These are phyloP conservation scores for Dipteronia dyeriana DNA, from an alignment of 345 rosid species.

Conservation along the genomic window DNA sequence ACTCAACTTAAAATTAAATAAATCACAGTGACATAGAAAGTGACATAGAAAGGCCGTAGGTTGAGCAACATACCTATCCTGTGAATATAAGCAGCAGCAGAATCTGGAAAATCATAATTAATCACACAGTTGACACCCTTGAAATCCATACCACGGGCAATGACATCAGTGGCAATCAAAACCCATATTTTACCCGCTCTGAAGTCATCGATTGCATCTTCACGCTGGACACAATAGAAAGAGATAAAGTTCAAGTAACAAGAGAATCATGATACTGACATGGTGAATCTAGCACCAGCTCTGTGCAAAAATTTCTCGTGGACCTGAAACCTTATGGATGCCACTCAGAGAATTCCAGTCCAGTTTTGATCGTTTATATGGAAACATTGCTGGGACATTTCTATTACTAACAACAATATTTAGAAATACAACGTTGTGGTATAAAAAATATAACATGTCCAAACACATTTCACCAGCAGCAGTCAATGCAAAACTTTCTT, in stretches of 20 bases:
- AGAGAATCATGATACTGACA: not conserved
- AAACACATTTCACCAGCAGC: not conserved
- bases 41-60: not conserved
- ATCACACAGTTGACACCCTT: constrained; percentile 92
- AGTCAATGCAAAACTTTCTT: not conserved
- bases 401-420: not conserved
- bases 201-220: constrained; percentile 75
- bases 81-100: constrained; percentile 88
- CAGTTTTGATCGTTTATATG: not conserved
- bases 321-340: not conserved
- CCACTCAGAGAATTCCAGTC: constrained; percentile 1
- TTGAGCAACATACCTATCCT: constrained; percentile 69
- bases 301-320: not conserved
- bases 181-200: constrained; percentile 93
- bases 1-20: not conserved
- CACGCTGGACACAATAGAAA: constrained; percentile 55
- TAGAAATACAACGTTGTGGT: not conserved
- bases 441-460: not conserved
- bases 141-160: constrained; percentile 98
- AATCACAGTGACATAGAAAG: not conserved
- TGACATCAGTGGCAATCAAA: constrained; percentile 90
- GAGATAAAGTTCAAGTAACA: not conserved
- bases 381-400: not conserved
- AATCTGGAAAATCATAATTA: constrained; percentile 93
- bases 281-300: not conserved